Evolutionary conservation across 1,284 basidiomycete genomes (phyloP), one percentile per base, ranked within the genome.

Genomic region (Calocybe gambosa): DNA sequence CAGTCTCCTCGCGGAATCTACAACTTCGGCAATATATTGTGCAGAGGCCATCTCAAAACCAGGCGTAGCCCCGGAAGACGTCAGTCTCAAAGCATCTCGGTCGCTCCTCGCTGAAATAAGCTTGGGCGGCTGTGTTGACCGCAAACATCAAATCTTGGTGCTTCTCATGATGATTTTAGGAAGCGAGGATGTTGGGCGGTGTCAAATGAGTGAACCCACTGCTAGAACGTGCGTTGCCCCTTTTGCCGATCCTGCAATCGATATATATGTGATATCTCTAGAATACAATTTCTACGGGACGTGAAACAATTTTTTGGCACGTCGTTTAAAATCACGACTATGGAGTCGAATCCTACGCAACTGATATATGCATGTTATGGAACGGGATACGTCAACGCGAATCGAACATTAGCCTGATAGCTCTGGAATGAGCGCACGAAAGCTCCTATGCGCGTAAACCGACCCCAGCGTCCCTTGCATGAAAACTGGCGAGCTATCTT

Each of bases 181-280:
- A 5, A 94, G 92, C 51, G 93, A 98, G 63, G 96, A 99, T 61
- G 93, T 99, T 1, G 90, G 93, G 0, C 80, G 86, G 52, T 92
- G 90, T 67, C 73, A 82, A 45, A 87, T 99, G 78, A 82, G 88
- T 6, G 78, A 84, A 52, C 82, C 93, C 5, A 92, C 89, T 3
- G 64, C 78, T 13, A 76, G 88, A 63, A 88, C 89, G 91, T 93
- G 88, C 80, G 3, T 15, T 29, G 42, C 46, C 39, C 39, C 31
- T 34, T 45, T 9, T 20, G 15, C 38, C 41, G 5, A 37, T 33
- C 39, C 45, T 16, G 49, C 15, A 57, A 39, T 60, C 49, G 39
- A 42, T 9, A 28, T 31, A 35, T 19, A 2, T 7, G 13, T 26
- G 10, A 10, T 33, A 1, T 52, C 13, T 15, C 51, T 23, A 96